Evolutionary conservation across 2,329 filamentous ascomycete genomes (phyloP), one percentile per base, ranked within the genome.

Genomic region (Bimuria novae-zelandiae): DNA sequence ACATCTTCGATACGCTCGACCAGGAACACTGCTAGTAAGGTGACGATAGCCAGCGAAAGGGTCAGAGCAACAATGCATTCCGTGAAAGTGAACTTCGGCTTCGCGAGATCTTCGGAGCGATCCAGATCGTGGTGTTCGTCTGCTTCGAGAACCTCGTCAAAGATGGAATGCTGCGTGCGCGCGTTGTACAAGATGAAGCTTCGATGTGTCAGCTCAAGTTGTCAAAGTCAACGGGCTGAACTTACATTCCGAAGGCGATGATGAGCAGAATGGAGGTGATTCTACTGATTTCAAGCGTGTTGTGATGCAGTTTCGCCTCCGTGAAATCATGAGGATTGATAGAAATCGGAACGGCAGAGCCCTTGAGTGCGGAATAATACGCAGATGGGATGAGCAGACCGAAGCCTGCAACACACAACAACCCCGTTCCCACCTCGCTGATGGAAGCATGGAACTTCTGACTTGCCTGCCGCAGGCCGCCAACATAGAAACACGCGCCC

Each of bases 401-500:
- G 59, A 84, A 89, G 51, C 84, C 90, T 75, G 89, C 89, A 48
- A 90, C 89, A 29, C 94, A 79, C 1, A 95, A 76, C 40, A 95
- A 73, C 1, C 89, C 89, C 19, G 83, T 89, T 14, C 91, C 90
- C 3, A 89, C 88, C 73, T 96, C 90, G 64, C 86, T 89, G 54
- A 95, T 84, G 1, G 86, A 85, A 51, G 89, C 84, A 65, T 89
- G 87, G 67, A 95, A 94, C 11, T 78, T 80, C 62, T 91, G 83
- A 61, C 89, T 84, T 7, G 88, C 80, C 25, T 87, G 84, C 42
- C 80, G 77, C 22, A 94, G 62, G 5, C 90, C 91, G 32, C 89
- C 89, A 12, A 86, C 82, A 59, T 93, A 86, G 77, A 96, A 95
- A 70, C 90, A 94, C 41, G 88, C 68, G 0, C 91, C 91, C 17